Base-by-base conservation (phyloP, 495 filamentous ascomycete genomes). In the Saxophila tyrrhenica region DNA sequence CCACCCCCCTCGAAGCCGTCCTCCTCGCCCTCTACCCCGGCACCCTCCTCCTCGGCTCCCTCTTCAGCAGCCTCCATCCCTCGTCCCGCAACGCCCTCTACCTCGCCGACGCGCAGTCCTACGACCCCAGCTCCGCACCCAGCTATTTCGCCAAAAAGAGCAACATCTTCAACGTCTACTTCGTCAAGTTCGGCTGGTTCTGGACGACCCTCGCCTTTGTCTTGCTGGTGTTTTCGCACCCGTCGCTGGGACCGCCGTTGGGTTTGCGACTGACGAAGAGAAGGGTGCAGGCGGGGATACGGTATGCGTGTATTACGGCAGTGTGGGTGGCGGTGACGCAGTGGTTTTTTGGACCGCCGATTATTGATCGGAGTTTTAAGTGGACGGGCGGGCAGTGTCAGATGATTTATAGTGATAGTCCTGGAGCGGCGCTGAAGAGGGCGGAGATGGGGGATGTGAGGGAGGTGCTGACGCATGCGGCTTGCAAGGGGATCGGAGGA, bases 121-220 rank as follows among this genome's bases (percentile, higher is more conserved):
- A 87, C 68, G 72, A 73, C 25, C 69, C 76, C 20, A 66, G 67
- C 17, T 67, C 75, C 39, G 80, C 85, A 55, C 84, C 87, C 42
- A 85, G 83, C 62, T 96, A 95, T 75, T 98, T 96, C 69, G 90
- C 89, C 38, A 80, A 82, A 39, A 98, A 97, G 64, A 72, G 79
- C 61, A 98, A 98, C 71, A 52, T 96, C 55, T 82, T 95, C 76
- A 98, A 98, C 67, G 56, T 81, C 44, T 75, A 86, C 57, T 97
- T 98, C 58, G 92, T 98, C 59, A 98, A 98, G 73, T 75, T 85
- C 46, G 92, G 89, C 47, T 98, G 92, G 92, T 74, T 84, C 29
- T 98, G 92, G 92, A 80, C 85, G 20, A 87, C 86, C 0, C 56
- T 75, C 21, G 80, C 84, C 8, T 86, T 94, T 57, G 65, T 76